Base-by-base conservation (phyloP, 73 alveolate genomes). In the Paramecium caudatum region DNA sequence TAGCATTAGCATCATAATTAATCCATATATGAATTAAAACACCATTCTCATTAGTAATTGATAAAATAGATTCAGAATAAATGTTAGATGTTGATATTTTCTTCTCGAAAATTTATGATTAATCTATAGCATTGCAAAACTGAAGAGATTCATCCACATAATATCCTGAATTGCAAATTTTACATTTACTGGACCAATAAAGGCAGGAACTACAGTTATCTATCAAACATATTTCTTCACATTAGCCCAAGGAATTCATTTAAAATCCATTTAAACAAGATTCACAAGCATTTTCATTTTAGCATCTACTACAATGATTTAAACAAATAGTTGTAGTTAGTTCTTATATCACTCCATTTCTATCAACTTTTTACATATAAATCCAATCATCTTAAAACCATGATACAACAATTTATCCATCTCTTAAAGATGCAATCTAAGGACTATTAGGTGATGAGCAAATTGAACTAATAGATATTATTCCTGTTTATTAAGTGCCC, bases 401-500 rank as follows among this genome's bases (percentile, higher is more conserved):
- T 1, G 80, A 27, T 19, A 55, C 80, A 4, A 55, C 30, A 9
- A 55, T 55, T 4, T 37, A 55, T 55, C 80, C 80, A 55, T 55
- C 80, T 55, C 12, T 27, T 9, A 55, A 55, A 27, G 80, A 10
- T 55, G 80, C 12, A 23, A 55, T 55, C 3, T 5, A 27, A 5
- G 80, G 25, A 55, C 30, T 55, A 27, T 0, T 5, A 3, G 80
- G 46, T 5, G 23, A 5, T 23, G 23, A 0, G 17, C 46, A 10
- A 12, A 27, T 5, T 17, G 30, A 55, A 21, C 80, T 55, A 9
- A 55, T 23, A 1, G 80, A 23, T 23, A 55, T 55, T 5, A 55
- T 27, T 55, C 80, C 80, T 10, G 80, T 27, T 55, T 55, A 55
- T 55, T 55, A 23, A 55, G 23, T 55, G 0, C 80, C 80, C 7